Evolutionary conservation across 441 rosid genomes (phyloP).

Genomic region (Mallotus repandus): DNA sequence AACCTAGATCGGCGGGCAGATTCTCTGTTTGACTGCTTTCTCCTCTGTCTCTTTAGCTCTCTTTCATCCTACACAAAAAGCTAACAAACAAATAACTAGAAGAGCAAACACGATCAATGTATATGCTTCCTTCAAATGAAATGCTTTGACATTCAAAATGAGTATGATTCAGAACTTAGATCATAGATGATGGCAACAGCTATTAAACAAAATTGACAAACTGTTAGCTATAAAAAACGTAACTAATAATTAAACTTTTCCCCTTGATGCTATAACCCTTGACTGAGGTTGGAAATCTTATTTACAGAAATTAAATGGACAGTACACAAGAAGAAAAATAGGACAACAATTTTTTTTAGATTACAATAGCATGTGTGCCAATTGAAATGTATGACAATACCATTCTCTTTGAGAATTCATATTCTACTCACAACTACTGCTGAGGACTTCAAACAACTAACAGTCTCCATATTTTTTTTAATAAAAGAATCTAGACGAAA

Average conservation of each 20-base stretch:
- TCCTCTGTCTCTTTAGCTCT: slow-evolving; percentile 83
- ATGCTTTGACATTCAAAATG: not conserved
- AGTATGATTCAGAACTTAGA: not conserved
- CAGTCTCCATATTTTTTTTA: not conserved
- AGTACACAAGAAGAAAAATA: not conserved
- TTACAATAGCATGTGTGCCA: not conserved
- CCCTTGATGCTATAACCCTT: not conserved
- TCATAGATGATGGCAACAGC: not conserved
- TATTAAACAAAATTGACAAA: not conserved
- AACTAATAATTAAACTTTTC: not conserved
- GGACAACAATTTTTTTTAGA: not conserved
- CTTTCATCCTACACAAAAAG: slow-evolving; percentile 63
- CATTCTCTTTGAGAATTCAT: too few species aligned
- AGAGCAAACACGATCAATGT: not conserved
- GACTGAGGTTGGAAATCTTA: not conserved
- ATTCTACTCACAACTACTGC: too few species aligned
- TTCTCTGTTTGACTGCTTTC: slow-evolving; percentile 95
- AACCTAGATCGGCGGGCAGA: slow-evolving; percentile 94
- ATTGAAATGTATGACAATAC: too few species aligned
- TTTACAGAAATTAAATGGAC: not conserved
- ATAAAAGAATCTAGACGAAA: not conserved
- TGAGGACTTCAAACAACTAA: not conserved
- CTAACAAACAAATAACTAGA: not conserved
- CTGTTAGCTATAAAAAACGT: not conserved
- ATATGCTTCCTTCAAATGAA: not conserved